phyloP scores from a whole-genome alignment of 1,139 yeast species.

The Tardiomyces depauwii region DNA sequence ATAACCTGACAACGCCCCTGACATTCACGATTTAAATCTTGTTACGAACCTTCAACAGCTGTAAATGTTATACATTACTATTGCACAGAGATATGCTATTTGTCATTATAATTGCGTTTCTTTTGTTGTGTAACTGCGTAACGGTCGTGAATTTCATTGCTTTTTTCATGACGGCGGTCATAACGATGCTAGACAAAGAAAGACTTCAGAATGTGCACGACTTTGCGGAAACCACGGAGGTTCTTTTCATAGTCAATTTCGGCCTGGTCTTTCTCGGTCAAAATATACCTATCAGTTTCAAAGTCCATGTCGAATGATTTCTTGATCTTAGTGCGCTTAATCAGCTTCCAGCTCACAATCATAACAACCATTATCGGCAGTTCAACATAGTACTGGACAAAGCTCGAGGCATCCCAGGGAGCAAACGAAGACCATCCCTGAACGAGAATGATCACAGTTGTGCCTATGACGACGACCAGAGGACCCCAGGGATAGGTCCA shows the following conservation, averaged over 20 bases:
- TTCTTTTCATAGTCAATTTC: slow-evolving; percentile 31
- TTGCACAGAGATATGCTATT: too few relatives aligned
- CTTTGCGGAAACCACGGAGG: slow-evolving; percentile 38
- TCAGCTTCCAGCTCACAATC: slow-evolving; percentile 37
- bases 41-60: too few relatives aligned
- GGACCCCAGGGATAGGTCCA: slow-evolving; percentile 58
- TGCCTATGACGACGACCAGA: slow-evolving; percentile 39
- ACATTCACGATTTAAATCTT: too few relatives aligned
- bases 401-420: slow-evolving; percentile 43
- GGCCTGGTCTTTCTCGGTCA: slow-evolving; percentile 37
- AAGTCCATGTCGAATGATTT: slow-evolving; percentile 48
- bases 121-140: too few relatives aligned
- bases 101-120: too few relatives aligned
- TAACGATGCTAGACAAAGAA: slow-evolving; percentile 24
- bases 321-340: slow-evolving; percentile 38
- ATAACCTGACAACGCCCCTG: too few relatives aligned
- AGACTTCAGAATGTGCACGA: slow-evolving; percentile 26
- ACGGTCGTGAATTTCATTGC: too few relatives aligned
- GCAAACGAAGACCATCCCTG: slow-evolving; percentile 55
- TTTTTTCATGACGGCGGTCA: too few relatives aligned
- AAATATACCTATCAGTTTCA: slow-evolving; percentile 45
- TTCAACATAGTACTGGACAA: slow-evolving; percentile 39
- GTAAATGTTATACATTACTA: too few relatives aligned
- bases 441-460: slow-evolving; percentile 39
- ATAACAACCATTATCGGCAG: slow-evolving; percentile 38